Conservation (phyloP, 305 asterid genomes). For the Solanum hybrid region DNA sequence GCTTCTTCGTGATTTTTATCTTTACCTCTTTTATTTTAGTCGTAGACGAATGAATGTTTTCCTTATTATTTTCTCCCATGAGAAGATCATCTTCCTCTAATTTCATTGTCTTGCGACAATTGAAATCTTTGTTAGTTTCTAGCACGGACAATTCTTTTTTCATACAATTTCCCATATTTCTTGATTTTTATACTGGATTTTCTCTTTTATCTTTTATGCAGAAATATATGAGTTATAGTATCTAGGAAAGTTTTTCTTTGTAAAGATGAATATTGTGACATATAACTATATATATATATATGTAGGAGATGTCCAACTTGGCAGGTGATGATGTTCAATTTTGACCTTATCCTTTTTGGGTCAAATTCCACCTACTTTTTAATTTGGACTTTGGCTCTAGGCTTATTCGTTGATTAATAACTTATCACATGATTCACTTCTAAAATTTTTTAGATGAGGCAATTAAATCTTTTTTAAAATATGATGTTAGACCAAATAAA, state of each 20-base stretch:
- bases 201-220: background rate
- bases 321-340: conserved; percentile 9
- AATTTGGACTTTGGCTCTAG: background rate
- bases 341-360: conserved; percentile 7
- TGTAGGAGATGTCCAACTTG: conserved; percentile 9
- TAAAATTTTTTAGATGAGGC: background rate
- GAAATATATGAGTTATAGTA: background rate
- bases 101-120: background rate
- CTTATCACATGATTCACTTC: background rate
- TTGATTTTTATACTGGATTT: background rate
- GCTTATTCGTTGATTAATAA: background rate
- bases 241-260: background rate
- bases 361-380: background rate
- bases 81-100: background rate
- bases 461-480: background rate
- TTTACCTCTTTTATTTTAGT: background rate
- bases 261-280: background rate
- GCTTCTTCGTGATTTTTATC: background rate
- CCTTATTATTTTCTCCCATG: background rate
- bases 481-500: background rate
- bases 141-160: background rate
- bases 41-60: background rate
- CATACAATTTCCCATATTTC: conserved; percentile 1
- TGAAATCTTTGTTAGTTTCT: background rate
- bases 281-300: too few relatives aligned